Conservation (phyloP, 2,329 filamentous ascomycete species). For the Sporothrix curviconia region DNA sequence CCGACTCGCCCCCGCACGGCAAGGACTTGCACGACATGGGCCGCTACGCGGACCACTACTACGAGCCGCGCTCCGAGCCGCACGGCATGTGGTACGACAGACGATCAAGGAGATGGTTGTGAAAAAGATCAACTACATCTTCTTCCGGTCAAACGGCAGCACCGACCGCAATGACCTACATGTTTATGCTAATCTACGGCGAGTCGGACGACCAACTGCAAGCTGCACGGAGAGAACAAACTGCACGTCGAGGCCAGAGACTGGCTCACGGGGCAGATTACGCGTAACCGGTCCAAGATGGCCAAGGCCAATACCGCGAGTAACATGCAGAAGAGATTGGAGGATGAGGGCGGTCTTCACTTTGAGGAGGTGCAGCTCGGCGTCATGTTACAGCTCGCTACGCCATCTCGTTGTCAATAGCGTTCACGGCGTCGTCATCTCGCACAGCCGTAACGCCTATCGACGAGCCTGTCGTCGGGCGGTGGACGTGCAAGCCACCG, state of each 20-base stretch:
- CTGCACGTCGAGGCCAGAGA: constrained; percentile 11
- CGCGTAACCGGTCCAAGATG: neutral
- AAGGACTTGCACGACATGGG: constrained; percentile 20
- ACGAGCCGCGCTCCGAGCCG: constrained; percentile 25
- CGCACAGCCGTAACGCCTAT: constrained; percentile 25
- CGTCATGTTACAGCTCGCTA: constrained; percentile 21
- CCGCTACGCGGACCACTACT: constrained; percentile 20
- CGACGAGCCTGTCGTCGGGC: neutral
- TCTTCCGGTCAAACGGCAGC: constrained; percentile 25
- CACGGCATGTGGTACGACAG: constrained; percentile 24
- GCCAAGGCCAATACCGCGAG: neutral
- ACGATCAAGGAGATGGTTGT: constrained; percentile 22
- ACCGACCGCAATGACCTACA: constrained; percentile 28
- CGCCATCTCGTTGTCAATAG: constrained; percentile 25
- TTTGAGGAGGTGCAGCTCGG: constrained; percentile 27
- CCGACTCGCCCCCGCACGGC: constrained; percentile 29
- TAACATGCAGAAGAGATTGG: constrained; percentile 2
- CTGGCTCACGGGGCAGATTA: neutral
- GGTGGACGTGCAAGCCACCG: neutral
- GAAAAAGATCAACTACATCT: constrained; percentile 27
- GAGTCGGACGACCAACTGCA: constrained; percentile 18
- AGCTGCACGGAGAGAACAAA: constrained; percentile 23
- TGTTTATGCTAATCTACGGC: constrained; percentile 24
- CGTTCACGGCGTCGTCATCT: constrained; percentile 27
- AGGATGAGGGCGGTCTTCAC: constrained; percentile 16